These are phyloP conservation scores for Chiua sp. DNA, from an alignment of 1,284 basidiomycete genomes.

Conservation along the genomic window DNA sequence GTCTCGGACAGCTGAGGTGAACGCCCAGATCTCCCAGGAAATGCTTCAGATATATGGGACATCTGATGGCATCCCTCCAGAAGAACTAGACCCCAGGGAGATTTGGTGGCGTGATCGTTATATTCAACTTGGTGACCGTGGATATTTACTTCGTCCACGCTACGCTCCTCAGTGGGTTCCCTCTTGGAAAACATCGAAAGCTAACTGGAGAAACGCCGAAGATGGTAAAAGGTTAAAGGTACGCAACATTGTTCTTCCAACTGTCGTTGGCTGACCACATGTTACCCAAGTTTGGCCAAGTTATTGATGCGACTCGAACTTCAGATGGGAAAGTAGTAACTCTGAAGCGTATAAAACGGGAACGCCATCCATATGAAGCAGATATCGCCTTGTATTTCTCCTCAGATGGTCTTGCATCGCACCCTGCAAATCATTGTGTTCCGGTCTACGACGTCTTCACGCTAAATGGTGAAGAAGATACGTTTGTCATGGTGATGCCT, in stretches of 20 bases:
- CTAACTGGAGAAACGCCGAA: not conserved
- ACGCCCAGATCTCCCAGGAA: not conserved
- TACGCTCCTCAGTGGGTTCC: slow-evolving; percentile 42
- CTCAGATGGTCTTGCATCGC: slow-evolving; percentile 13
- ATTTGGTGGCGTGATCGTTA: slow-evolving; percentile 4
- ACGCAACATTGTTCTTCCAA: not conserved
- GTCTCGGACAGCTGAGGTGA: not conserved
- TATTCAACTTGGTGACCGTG: slow-evolving; percentile 17
- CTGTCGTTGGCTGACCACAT: not conserved
- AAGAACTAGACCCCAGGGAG: slow-evolving; percentile 14
- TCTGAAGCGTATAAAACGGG: slow-evolving; percentile 31
- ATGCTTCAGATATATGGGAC: not conserved
- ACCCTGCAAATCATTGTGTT: slow-evolving; percentile 40
- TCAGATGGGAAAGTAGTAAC: slow-evolving; percentile 35
- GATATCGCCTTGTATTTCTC: slow-evolving; percentile 33
- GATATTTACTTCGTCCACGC: slow-evolving; percentile 41
- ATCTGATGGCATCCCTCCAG: not conserved
- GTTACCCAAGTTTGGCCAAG: not conserved
- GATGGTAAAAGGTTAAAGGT: slow-evolving; percentile 21
- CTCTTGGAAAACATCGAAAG: slow-evolving; percentile 34
- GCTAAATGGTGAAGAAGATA: slow-evolving; percentile 11
- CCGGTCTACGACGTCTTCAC: slow-evolving; percentile 38
- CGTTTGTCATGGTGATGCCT: slow-evolving; percentile 34
- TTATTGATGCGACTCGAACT: slow-evolving; percentile 40
- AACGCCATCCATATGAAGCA: slow-evolving; percentile 29